These are phyloP conservation scores for Pseudogymnoascus sp. DNA, from an alignment of 2,329 filamentous ascomycete genomes.

Conservation along the genomic window DNA sequence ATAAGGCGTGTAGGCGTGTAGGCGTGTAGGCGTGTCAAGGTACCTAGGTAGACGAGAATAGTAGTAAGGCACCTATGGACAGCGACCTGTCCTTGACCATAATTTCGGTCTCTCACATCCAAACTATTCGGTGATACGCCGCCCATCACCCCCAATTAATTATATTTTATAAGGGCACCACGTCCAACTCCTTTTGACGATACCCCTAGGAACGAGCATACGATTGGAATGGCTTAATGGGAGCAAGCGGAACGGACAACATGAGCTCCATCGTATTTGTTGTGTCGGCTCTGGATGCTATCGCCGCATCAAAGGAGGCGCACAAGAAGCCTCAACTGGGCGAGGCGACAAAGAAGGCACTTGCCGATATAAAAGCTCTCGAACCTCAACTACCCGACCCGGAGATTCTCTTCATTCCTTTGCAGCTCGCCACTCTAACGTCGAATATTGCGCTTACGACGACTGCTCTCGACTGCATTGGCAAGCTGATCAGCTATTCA, in stretches of 20 bases:
- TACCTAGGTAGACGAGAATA: conserved; percentile 8
- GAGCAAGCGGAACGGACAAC: conserved; percentile 37
- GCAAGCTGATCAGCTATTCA: conserved; percentile 96
- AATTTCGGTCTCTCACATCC: not conserved
- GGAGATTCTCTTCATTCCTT: conserved; percentile 80
- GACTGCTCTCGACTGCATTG: conserved; percentile 90
- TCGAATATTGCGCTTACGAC: conserved; percentile 79
- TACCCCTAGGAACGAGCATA: conserved; percentile 30
- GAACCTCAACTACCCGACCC: conserved; percentile 77
- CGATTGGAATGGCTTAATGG: conserved; percentile 34
- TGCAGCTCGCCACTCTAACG: conserved; percentile 82
- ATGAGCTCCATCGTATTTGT: conserved; percentile 96
- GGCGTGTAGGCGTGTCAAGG: not conserved
- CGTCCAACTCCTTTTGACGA: conserved; percentile 9
- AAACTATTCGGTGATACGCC: not conserved
- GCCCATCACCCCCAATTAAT: conserved; percentile 3
- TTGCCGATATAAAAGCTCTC: conserved; percentile 77
- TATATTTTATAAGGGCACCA: conserved; percentile 8
- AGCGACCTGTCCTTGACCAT: conserved; percentile 8
- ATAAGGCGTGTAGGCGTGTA: not conserved
- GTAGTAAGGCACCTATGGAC: not conserved
- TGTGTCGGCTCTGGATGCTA: conserved; percentile 83
- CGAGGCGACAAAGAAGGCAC: conserved; percentile 71
- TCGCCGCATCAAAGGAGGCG: conserved; percentile 85
- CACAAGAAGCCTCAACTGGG: conserved; percentile 75